Percentiles rank a stretch among this genome's conserved stretches.
Evolutionary conservation across 164 flowering plant genomes (phyloP).

Genomic region (Piper longum): DNA sequence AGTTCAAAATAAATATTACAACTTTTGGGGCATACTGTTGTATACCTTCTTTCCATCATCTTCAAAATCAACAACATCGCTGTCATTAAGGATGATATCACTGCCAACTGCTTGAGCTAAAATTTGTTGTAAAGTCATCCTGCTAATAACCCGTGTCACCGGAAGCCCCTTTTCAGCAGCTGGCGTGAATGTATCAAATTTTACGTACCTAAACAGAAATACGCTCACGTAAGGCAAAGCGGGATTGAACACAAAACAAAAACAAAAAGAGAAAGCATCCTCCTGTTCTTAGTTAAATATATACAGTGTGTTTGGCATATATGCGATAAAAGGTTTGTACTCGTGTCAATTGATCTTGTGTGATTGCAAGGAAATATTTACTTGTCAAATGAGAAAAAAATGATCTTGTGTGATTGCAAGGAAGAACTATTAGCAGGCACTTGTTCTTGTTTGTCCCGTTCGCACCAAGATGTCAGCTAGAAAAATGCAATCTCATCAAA

Average conservation of each 20-base stretch:
- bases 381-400: no score
- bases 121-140: slow-evolving; percentile 80
- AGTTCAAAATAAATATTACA: neutral
- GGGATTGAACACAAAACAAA: neutral
- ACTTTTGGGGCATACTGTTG: neutral
- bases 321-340: no score
- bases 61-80: slow-evolving; percentile 66
- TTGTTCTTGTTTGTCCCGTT: no score
- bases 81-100: slow-evolving; percentile 56
- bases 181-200: slow-evolving; percentile 97
- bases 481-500: no score
- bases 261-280: neutral
- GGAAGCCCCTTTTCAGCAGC: slow-evolving; percentile 90
- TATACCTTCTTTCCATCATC: slow-evolving; percentile 75
- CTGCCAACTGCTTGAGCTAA: slow-evolving; percentile 76
- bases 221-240: neutral
- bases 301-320: no score
- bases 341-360: no score
- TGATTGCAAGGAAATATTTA: no score
- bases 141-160: slow-evolving; percentile 85
- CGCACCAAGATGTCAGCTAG: no score
- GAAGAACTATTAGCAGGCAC: no score
- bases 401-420: no score
- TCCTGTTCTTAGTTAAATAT: no score
- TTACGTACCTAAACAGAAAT: slow-evolving; percentile 53